Percentiles rank a stretch among this genome's conserved stretches.
Conservation (phyloP, 768 basidiomycete genomes). For the Inosperma sp. region DNA sequence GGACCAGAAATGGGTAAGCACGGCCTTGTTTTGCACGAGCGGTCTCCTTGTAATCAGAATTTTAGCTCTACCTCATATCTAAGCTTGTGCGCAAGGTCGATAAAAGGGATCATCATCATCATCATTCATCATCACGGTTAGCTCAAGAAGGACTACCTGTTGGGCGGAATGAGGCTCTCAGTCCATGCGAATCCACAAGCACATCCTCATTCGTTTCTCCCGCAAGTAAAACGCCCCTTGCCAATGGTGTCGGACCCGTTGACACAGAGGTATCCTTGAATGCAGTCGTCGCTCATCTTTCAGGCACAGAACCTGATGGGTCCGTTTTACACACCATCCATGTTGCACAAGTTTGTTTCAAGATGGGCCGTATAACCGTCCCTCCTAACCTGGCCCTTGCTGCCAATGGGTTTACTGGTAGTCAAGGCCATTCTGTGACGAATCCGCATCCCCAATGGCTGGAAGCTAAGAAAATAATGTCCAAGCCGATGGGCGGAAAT, state of each 20-base stretch:
- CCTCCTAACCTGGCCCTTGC: constrained; percentile 63
- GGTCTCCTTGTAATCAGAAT: not conserved
- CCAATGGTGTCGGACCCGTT: constrained; percentile 10
- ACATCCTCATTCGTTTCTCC: constrained; percentile 25
- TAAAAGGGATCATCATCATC: constrained; percentile 23
- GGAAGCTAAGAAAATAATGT: constrained; percentile 35
- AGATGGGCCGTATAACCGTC: constrained; percentile 65
- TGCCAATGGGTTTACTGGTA: constrained; percentile 49
- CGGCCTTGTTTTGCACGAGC: not conserved
- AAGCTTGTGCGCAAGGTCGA: constrained; percentile 58
- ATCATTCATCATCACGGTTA: constrained; percentile 1
- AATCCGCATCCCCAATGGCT: constrained; percentile 50
- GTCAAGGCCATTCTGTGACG: constrained; percentile 33
- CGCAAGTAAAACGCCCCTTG: constrained; percentile 10
- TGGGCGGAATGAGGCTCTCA: constrained; percentile 25
- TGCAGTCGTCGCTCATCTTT: constrained; percentile 30
- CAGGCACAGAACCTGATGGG: constrained; percentile 47
- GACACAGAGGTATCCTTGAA: constrained; percentile 29
- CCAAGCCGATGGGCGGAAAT: constrained; percentile 30
- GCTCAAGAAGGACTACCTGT: constrained; percentile 5
- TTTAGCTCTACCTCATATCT: constrained; percentile 56
- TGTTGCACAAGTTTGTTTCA: constrained; percentile 64
- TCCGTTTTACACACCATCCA: constrained; percentile 57
- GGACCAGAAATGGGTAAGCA: constrained; percentile 76
- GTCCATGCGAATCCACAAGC: constrained; percentile 33